phyloP scores from a whole-genome alignment of 1,284 basidiomycete species.

The Afroboletus lepidellus region DNA sequence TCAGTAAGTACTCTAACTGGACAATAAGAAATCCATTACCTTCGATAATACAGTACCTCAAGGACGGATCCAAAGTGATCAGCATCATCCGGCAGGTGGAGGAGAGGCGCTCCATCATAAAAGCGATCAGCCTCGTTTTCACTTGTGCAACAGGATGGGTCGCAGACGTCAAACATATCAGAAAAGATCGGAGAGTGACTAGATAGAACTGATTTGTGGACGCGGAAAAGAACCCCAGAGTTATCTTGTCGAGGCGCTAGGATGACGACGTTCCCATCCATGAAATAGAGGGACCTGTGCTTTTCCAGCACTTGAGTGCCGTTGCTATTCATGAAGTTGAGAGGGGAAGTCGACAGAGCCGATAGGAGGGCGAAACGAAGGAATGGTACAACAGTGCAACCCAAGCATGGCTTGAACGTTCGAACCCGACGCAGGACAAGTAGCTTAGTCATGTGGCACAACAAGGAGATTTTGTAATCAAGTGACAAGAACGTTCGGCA shows the following conservation, averaged over 20 bases:
- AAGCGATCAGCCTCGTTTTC: not conserved
- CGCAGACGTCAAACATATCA: slow-evolving; percentile 12
- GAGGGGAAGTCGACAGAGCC: no score
- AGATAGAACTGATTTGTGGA: slow-evolving; percentile 17
- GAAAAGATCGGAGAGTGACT: slow-evolving; percentile 11
- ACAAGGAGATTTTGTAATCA: no score
- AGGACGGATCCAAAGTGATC: slow-evolving; percentile 9
- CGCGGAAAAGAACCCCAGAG: slow-evolving; percentile 7
- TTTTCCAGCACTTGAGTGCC: no score
- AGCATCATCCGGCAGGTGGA: slow-evolving; percentile 7
- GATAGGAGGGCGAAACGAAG: no score
- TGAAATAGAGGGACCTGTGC: no score
- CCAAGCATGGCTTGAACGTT: no score
- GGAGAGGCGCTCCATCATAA: slow-evolving; percentile 12
- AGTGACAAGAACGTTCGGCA: no score
- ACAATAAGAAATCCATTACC: not conserved
- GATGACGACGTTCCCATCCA: slow-evolving; percentile 13
- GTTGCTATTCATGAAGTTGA: no score
- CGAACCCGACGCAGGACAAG: no score
- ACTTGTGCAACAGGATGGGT: not conserved
- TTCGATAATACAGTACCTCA: slow-evolving; percentile 13
- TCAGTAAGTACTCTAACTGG: not conserved
- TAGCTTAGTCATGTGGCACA: no score
- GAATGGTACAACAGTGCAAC: no score
- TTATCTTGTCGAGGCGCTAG: not conserved